Percentiles rank a stretch among this genome's conserved stretches.
phyloP scores from a whole-genome alignment of 225 moss, liverwort and hornwort species.

The Physcomitrellopsis africana region DNA sequence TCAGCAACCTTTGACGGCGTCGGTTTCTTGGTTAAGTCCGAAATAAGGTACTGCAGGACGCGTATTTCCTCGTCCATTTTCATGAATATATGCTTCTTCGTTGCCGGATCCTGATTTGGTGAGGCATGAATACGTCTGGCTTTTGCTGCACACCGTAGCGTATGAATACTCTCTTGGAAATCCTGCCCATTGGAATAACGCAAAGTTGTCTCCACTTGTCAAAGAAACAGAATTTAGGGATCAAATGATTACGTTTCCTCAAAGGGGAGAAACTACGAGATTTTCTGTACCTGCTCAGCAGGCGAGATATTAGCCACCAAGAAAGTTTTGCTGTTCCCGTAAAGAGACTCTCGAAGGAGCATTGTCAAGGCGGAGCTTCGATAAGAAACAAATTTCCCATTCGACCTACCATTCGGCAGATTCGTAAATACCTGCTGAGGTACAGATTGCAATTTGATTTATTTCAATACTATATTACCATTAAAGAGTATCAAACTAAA shows the following conservation, averaged over 20 bases:
- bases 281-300: constrained; percentile 71
- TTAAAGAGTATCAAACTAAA: not conserved
- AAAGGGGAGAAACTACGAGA: not conserved
- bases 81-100: constrained; percentile 59
- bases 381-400: constrained; percentile 71
- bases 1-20: constrained; percentile 22
- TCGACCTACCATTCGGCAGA: constrained; percentile 58
- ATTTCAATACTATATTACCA: not conserved
- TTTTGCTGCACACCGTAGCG: constrained; percentile 69
- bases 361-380: constrained; percentile 68
- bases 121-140: constrained; percentile 61
- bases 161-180: constrained; percentile 83
- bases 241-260: not conserved
- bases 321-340: constrained; percentile 64
- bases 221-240: not conserved
- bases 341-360: constrained; percentile 79
- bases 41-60: constrained; percentile 53
- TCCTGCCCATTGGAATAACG: constrained; percentile 53
- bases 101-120: constrained; percentile 33
- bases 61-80: constrained; percentile 65
- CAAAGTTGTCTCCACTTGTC: not conserved
- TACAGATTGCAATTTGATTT: not conserved
- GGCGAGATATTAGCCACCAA: constrained; percentile 78
- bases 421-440: constrained; percentile 63
- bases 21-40: constrained; percentile 51